These are phyloP conservation scores for Magnolia kwangsiensis DNA, from an alignment of 164 flowering plant genomes.

Conservation along the genomic window DNA sequence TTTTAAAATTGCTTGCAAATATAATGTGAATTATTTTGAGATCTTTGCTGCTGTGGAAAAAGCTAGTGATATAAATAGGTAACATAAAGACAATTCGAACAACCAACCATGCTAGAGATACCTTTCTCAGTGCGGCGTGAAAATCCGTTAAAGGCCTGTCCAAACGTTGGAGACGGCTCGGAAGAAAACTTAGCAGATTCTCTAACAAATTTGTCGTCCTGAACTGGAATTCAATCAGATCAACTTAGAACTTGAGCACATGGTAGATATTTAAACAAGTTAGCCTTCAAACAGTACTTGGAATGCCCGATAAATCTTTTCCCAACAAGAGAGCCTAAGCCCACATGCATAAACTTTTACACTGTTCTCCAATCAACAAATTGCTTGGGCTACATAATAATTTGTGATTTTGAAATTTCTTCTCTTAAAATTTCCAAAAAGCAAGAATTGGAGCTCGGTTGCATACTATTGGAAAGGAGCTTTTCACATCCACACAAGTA, in stretches of 20 bases:
- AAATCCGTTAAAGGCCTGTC: constrained; percentile 51
- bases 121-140: constrained; percentile 56
- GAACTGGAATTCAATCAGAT: constrained; percentile 48
- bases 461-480: too few relatives aligned
- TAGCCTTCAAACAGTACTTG: not conserved
- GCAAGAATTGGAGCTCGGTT: too few relatives aligned
- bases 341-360: not conserved
- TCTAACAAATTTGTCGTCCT: constrained; percentile 52
- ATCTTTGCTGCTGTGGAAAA: too few relatives aligned
- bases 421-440: too few relatives aligned
- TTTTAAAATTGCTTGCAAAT: too few relatives aligned
- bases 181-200: constrained; percentile 49
- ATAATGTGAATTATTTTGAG: too few relatives aligned
- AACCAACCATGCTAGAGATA: constrained; percentile 9
- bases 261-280: not conserved
- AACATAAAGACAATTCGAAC: too few relatives aligned
- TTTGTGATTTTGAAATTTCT: too few relatives aligned
- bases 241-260: not conserved
- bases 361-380: not conserved
- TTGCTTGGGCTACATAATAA: not conserved
- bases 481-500: too few relatives aligned
- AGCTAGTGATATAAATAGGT: too few relatives aligned
- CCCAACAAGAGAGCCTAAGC: not conserved
- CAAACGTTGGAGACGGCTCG: constrained; percentile 44
- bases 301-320: not conserved